Evolutionary conservation across 495 filamentous ascomycete species (phyloP).

Genomic region (Neurospora discreta): DNA sequence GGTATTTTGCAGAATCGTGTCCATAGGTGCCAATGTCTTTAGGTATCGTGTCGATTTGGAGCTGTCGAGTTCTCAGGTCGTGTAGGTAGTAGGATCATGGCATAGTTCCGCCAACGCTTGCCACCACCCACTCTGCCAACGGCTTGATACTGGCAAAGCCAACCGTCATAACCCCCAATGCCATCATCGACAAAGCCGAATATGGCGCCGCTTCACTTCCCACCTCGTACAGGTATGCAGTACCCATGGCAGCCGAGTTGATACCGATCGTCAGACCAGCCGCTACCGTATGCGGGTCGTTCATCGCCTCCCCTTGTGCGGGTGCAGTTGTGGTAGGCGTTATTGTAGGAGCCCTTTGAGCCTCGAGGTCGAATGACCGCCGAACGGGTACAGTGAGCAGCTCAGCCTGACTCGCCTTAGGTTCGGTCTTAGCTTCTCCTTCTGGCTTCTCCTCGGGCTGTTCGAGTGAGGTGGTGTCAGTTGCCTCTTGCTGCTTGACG

Average conservation of each 20-base stretch:
- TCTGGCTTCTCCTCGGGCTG: neutral
- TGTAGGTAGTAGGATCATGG: neutral
- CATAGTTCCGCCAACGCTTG: neutral
- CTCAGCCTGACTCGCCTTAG: neutral
- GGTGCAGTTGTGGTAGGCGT: neutral
- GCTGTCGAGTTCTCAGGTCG: neutral
- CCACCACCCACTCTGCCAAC: conserved; percentile 15
- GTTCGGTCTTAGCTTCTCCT: neutral
- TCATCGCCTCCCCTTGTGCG: neutral
- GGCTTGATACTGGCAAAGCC: conserved; percentile 28
- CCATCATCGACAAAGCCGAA: conserved; percentile 37
- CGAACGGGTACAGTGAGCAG: neutral
- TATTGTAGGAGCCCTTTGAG: neutral
- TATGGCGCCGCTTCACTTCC: conserved; percentile 36
- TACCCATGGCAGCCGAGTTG: conserved; percentile 42
- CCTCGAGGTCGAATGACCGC: neutral
- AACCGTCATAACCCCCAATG: conserved; percentile 37
- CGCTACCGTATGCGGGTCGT: conserved; percentile 24
- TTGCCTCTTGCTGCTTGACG: neutral
- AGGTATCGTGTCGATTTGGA: neutral
- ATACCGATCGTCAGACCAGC: conserved; percentile 36
- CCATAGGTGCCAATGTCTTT: neutral
- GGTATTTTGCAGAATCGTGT: too few species aligned
- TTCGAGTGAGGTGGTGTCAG: neutral
- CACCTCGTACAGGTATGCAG: conserved; percentile 34